A percentile compares a stretch with the other conserved stretches of the same genome.
These are phyloP conservation scores for Magnusiomyces fungicola DNA, from an alignment of 1,139 yeast species.

Conservation along the genomic window DNA sequence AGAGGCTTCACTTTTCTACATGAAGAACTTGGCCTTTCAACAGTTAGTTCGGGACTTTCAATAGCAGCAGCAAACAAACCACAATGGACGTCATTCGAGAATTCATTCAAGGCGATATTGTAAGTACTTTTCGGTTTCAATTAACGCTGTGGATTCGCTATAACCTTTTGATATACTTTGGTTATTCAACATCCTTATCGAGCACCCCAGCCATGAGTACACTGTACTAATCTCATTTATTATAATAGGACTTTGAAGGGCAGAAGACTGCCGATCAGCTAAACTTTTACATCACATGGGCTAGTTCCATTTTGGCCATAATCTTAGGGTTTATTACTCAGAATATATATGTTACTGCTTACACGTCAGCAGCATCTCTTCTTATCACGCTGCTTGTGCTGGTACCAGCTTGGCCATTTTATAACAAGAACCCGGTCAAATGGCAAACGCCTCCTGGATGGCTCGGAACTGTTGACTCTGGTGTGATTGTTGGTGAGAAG, in stretches of 20 bases:
- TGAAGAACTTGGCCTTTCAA: neutral
- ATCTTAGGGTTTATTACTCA: slow-evolving; percentile 12
- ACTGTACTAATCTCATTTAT: no score
- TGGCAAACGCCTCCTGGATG: slow-evolving; percentile 8
- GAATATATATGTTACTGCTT: slow-evolving; percentile 9
- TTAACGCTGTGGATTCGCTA: no score
- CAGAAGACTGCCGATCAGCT: slow-evolving; percentile 13
- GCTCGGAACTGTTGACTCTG: neutral
- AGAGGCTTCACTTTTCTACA: neutral
- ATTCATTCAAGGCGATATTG: slow-evolving; percentile 14
- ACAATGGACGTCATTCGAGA: slow-evolving; percentile 9
- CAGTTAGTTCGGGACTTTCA: neutral
- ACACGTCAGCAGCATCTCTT: slow-evolving; percentile 6
- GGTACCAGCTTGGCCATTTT: slow-evolving; percentile 14
- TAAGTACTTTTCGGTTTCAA: slow-evolving; percentile 4
- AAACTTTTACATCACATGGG: slow-evolving; percentile 9
- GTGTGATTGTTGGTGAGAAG: no score
- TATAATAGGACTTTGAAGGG: slow-evolving; percentile 16
- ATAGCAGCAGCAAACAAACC: neutral
- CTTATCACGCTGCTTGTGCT: slow-evolving; percentile 7
- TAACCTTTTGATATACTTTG: no score
- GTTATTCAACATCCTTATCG: no score
- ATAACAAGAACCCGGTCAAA: slow-evolving; percentile 10
- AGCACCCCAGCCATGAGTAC: no score
- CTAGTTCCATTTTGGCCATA: slow-evolving; percentile 12